These are phyloP conservation scores for Lactifluus pinguis DNA, from an alignment of 768 basidiomycete genomes.

Conservation along the genomic window DNA sequence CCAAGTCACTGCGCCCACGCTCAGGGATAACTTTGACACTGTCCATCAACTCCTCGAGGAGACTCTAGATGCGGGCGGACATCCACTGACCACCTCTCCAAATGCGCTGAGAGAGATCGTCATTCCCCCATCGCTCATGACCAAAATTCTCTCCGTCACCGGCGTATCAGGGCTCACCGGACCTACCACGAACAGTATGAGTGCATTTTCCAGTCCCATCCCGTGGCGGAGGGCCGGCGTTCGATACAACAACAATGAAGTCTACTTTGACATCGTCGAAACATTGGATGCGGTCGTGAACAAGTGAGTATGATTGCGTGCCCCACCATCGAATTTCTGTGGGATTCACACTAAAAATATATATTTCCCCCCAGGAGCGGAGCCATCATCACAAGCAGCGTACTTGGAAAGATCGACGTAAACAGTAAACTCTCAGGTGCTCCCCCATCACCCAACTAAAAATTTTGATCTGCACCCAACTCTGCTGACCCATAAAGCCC, in stretches of 20 bases:
- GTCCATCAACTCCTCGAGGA: constrained; percentile 97
- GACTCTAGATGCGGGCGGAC: constrained; percentile 87
- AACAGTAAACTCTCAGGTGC: constrained; percentile 71
- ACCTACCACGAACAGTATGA: constrained; percentile 22
- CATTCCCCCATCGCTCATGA: constrained; percentile 76
- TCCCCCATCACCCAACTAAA: not conserved
- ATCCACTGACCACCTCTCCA: constrained; percentile 84
- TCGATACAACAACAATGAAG: constrained; percentile 80
- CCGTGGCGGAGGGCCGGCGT: constrained; percentile 87
- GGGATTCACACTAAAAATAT: not conserved
- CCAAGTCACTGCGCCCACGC: constrained; percentile 62
- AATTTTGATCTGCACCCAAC: too few relatives aligned
- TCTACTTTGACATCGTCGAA: constrained; percentile 87
- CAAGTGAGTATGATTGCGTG: constrained; percentile 59
- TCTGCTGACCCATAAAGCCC: not conserved
- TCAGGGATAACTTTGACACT: constrained; percentile 90
- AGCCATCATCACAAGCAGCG: constrained; percentile 50
- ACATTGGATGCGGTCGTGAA: constrained; percentile 71
- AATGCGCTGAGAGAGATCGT: constrained; percentile 92
- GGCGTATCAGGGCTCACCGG: constrained; percentile 35
- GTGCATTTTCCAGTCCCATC: constrained; percentile 78
- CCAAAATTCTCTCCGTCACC: constrained; percentile 39
- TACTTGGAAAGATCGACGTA: constrained; percentile 70
- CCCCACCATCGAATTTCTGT: too few relatives aligned
- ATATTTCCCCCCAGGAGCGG: constrained; percentile 50